phyloP scores from a whole-genome alignment of 2,329 filamentous ascomycete species.

The Trichoderma sp. region DNA sequence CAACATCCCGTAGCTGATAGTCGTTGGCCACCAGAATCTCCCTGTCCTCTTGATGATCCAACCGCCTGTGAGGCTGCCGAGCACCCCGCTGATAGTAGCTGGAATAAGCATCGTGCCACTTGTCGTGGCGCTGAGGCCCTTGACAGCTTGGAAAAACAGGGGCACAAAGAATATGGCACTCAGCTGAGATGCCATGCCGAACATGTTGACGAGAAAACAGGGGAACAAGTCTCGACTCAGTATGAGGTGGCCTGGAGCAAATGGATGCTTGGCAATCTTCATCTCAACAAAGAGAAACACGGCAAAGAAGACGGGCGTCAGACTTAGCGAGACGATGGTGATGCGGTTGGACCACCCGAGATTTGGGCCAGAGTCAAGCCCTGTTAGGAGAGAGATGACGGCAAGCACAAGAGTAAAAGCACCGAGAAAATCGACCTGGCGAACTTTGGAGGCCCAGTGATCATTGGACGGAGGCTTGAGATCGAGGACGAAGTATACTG shows the following conservation, averaged over 20 bases:
- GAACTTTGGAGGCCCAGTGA: slow-evolving; percentile 68
- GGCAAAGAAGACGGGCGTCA: slow-evolving; percentile 62
- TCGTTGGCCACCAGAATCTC: slow-evolving; percentile 70
- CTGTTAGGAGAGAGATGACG: slow-evolving; percentile 67
- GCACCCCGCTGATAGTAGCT: slow-evolving; percentile 63
- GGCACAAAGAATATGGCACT: slow-evolving; percentile 73
- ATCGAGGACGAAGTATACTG: slow-evolving; percentile 65
- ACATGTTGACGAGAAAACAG: slow-evolving; percentile 74
- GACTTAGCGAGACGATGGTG: slow-evolving; percentile 60
- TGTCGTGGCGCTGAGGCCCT: slow-evolving; percentile 64
- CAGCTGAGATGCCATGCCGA: slow-evolving; percentile 62
- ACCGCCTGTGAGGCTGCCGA: slow-evolving; percentile 67
- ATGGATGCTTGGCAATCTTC: slow-evolving; percentile 69
- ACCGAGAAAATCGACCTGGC: slow-evolving; percentile 73
- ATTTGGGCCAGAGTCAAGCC: slow-evolving; percentile 75
- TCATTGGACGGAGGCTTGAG: slow-evolving; percentile 63
- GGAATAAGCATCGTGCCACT: slow-evolving; percentile 71
- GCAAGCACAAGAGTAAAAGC: slow-evolving; percentile 67
- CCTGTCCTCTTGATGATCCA: slow-evolving; percentile 71
- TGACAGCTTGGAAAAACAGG: slow-evolving; percentile 75
- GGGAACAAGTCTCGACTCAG: slow-evolving; percentile 68
- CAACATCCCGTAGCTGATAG: slow-evolving; percentile 58
- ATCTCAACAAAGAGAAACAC: slow-evolving; percentile 72
- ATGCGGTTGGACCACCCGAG: slow-evolving; percentile 65
- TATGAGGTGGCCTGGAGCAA: slow-evolving; percentile 75